Evolutionary conservation across 768 basidiomycete species (phyloP), one percentile per base, ranked within the genome.

Genomic region (Rhodotorula graminis): DNA sequence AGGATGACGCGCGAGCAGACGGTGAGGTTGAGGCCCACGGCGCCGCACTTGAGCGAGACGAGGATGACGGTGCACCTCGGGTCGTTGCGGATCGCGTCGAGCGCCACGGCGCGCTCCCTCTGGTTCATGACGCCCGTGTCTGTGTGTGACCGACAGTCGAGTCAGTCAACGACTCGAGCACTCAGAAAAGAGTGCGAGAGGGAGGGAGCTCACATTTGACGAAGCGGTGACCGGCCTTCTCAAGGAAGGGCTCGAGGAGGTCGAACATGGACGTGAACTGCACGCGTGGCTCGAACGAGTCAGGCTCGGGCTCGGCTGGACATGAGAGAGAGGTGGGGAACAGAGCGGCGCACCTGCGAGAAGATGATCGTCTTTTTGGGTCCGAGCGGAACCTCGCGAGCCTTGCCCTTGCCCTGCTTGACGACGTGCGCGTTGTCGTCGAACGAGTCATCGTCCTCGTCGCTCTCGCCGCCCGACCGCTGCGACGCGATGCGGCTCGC

Each of bases 301-400:
- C 25, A 62, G 47, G 19, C 60, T 1, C 12, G 3, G 37, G 37
- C 5, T 37, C 21, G 25, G 11, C 40, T 27, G n/a, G n/a, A n/a
- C n/a, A n/a, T n/a, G n/a, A 16, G 6, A 49, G 7, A 19, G 15
- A 27, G 42, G 14, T 3, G 15, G 56, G 59, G 33, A 40, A 10
- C 7, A 15, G 11, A 0, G 53, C 16, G 19, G 49, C 74, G 37
- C 33, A 71, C 74, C 61, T 75, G 94, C 0, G 92, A 93, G 80
- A 97, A 98, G 31, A 99, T 88, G 74, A 98, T 98, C 0, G 93
- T 95, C 85, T 97, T 99, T 79, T 96, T 92, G 70, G 73, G 72
- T 25, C 67, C 61, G 21, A 66, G 56, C 58, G 69, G 55, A 4
- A 42, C 58, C 3, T 55, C n/a, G 12, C 27, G 52, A 27, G n/a